Percentiles rank a stretch among this genome's conserved stretches.
Conservation (phyloP, 306 rosid genomes). For the Heteromeles arbutifolia region DNA sequence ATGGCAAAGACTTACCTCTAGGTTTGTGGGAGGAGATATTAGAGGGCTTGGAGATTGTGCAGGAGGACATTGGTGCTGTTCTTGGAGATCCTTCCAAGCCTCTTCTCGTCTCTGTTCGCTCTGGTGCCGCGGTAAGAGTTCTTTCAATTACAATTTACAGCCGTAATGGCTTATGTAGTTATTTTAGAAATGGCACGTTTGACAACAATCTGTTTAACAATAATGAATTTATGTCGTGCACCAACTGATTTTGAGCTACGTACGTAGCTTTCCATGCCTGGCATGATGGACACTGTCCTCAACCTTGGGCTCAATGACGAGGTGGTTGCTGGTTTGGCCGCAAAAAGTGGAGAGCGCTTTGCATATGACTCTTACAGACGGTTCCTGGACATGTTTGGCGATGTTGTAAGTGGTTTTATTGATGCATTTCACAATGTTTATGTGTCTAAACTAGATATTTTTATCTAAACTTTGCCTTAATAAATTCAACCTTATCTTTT, state of each 20-base stretch:
- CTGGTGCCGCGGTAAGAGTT: conserved; percentile 88
- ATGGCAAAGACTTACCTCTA: conserved; percentile 49
- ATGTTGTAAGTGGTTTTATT: conserved; percentile 64
- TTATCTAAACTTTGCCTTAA: neutral
- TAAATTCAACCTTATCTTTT: too few species aligned
- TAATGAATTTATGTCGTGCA: too few species aligned
- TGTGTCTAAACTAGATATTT: neutral
- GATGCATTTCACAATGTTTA: neutral
- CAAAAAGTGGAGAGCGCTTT: conserved; percentile 92
- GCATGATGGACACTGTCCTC: conserved; percentile 99
- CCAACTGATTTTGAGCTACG: conserved; percentile 1
- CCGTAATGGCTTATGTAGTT: too few species aligned
- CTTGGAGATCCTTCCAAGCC: conserved; percentile 86
- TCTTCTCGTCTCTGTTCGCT: conserved; percentile 84
- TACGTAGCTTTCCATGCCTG: conserved; percentile 88
- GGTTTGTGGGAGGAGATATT: conserved; percentile 81
- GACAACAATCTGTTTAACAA: too few species aligned
- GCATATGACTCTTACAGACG: conserved; percentile 91
- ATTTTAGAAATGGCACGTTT: too few species aligned
- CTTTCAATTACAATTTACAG: neutral
- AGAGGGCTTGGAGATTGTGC: conserved; percentile 58
- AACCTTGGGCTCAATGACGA: conserved; percentile 92
- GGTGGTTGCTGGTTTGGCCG: conserved; percentile 78
- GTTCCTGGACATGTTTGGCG: conserved; percentile 91
- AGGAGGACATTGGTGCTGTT: conserved; percentile 62